A percentile compares a stretch with the other conserved stretches of the same genome.
Conservation (phyloP, 2,329 filamentous ascomycete genomes). For the Microcyclosporella mali region DNA sequence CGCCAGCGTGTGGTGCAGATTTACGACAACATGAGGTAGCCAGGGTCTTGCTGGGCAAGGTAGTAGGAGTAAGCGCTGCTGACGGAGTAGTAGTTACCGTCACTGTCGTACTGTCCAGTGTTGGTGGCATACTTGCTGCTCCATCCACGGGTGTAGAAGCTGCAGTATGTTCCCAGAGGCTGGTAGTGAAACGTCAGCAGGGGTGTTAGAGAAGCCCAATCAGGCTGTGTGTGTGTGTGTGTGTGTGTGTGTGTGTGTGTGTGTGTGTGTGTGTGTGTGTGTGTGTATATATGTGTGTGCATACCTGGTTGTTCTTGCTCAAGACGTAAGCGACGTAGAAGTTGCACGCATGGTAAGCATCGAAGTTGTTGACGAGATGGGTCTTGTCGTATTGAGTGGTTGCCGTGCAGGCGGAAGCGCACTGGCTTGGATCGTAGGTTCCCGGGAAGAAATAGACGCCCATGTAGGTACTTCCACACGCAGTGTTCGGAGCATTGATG, state of each 20-base stretch:
- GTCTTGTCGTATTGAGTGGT: slow-evolving; percentile 5
- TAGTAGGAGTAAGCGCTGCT: slow-evolving; percentile 12
- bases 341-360: slow-evolving; percentile 12
- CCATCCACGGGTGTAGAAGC: slow-evolving; percentile 30
- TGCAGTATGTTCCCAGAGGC: slow-evolving; percentile 35
- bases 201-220: no score
- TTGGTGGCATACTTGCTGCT: slow-evolving; percentile 18
- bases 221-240: no score
- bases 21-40: background rate
- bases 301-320: slow-evolving; percentile 30
- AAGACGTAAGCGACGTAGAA: slow-evolving; percentile 38
- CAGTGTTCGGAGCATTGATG: slow-evolving; percentile 29
- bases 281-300: no score
- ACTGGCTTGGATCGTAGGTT: slow-evolving; percentile 15
- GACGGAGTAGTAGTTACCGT: slow-evolving; percentile 14
- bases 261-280: no score
- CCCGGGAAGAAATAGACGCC: slow-evolving; percentile 23
- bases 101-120: slow-evolving; percentile 13
- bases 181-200: no score
- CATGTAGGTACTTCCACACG: slow-evolving; percentile 25
- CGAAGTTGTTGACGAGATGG: background rate
- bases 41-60: slow-evolving; percentile 6
- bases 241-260: no score
- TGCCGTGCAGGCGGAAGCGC: slow-evolving; percentile 11
- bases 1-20: no score